Conservation (phyloP, 2,329 filamentous ascomycete genomes). For the Ophiocordyceps australis region DNA sequence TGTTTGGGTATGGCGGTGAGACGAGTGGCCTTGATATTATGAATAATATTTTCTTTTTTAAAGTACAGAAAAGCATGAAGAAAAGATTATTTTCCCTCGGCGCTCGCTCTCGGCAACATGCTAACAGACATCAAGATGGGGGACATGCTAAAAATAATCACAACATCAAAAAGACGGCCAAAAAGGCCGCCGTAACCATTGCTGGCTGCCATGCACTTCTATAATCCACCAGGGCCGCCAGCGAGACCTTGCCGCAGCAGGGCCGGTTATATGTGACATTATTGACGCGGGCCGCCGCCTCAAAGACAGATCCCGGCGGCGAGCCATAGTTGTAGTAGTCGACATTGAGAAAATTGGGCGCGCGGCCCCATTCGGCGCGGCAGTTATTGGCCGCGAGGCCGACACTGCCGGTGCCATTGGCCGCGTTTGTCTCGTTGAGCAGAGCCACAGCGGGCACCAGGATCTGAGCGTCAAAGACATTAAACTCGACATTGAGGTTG, state of each 20-base stretch:
- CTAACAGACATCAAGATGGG: no score
- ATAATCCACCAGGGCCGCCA: slow-evolving; percentile 6
- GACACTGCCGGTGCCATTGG: slow-evolving; percentile 45
- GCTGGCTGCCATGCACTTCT: not conserved
- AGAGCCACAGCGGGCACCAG: slow-evolving; percentile 55
- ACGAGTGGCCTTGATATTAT: no score
- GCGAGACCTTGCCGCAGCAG: slow-evolving; percentile 32
- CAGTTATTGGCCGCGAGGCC: slow-evolving; percentile 49
- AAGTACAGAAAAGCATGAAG: no score
- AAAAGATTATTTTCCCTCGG: no score
- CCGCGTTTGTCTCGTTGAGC: slow-evolving; percentile 55
- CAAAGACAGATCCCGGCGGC: slow-evolving; percentile 54
- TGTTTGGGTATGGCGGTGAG: no score
- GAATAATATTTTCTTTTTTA: no score
- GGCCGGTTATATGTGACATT: slow-evolving; percentile 47
- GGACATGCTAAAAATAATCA: no score
- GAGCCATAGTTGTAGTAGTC: slow-evolving; percentile 67
- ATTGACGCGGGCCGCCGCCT: slow-evolving; percentile 51
- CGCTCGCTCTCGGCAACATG: no score
- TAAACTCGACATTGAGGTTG: slow-evolving; percentile 69
- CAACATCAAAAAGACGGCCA: no score
- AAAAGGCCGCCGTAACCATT: no score
- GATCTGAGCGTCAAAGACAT: slow-evolving; percentile 42
- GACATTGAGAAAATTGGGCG: slow-evolving; percentile 65
- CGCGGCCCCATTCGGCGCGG: slow-evolving; percentile 37